Evolutionary conservation across 306 rosid genomes (phyloP), one percentile per base, ranked within the genome.

Genomic region (Clitoria ternatea): DNA sequence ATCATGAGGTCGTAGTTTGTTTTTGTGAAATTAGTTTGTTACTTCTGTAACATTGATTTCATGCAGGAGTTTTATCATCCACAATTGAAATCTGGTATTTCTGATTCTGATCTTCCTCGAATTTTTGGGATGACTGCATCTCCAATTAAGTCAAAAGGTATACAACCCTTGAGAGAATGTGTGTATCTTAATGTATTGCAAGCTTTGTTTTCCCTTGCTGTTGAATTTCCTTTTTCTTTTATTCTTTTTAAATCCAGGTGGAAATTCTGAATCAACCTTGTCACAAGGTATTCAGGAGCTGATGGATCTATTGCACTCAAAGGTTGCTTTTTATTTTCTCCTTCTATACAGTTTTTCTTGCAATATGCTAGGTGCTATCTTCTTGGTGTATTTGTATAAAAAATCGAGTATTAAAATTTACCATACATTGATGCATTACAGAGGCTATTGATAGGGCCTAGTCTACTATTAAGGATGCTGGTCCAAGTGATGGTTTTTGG

Each of bases 61-160:
- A 24, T 78, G 81, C 87, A 93, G 96, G 98, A 90, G 32, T 93
- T 90, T 54, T 90, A 88, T 80, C 98, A 90, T 17, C 68, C 15
- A 4, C 87, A 77, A 44, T 36, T 88, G 76, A 9, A 19, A 4
- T 68, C 47, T 54, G 80, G 86, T 17, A 26, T 43, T 63, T 61
- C 81, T 61, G 74, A 77, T 63, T 61, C 81, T 61, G 74, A 77
- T 20, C 90, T 90, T 63, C 98, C 97, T 29, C 78, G 89, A 56
- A 84, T 93, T 73, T 77, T 93, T 23, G 98, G 98, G 75, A 93
- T 93, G 98, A 88, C 96, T 61, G 97, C 96, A 48, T 85, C 98
- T 54, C 98, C 91, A 20, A 80, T 93, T 30, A 93, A 93, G 68
- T 77, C 96, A 2, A 93, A 93, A 80, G 97, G 98, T 93, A 68